These are phyloP conservation scores for Usnea hakonensis DNA, from an alignment of 495 filamentous ascomycete species.

Conservation along the genomic window DNA sequence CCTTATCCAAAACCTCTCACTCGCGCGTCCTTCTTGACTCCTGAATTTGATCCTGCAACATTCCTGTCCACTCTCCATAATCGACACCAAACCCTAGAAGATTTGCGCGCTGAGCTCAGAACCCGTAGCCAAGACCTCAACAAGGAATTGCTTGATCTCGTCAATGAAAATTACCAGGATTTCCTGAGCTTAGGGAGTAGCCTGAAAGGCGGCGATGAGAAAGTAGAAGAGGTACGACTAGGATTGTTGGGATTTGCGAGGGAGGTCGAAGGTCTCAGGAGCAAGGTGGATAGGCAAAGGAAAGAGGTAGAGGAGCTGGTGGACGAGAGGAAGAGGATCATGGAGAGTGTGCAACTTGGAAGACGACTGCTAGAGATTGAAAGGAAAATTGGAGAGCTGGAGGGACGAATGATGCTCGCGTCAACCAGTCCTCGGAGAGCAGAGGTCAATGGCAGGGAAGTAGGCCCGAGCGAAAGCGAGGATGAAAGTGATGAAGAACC, in stretches of 20 bases:
- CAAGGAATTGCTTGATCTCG: conserved; percentile 81
- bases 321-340: conserved; percentile 45
- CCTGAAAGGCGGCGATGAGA: conserved; percentile 81
- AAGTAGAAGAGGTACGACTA: conserved; percentile 83
- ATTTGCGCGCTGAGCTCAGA: conserved; percentile 78
- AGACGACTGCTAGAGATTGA: conserved; percentile 63
- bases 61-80: conserved; percentile 80
- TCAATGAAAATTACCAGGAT: conserved; percentile 88
- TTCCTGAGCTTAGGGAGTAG: conserved; percentile 77
- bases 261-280: conserved; percentile 57
- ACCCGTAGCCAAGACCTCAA: conserved; percentile 64
- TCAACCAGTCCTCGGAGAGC: conserved; percentile 28
- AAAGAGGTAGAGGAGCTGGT: conserved; percentile 48
- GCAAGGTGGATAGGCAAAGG: conserved; percentile 45
- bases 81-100: conserved; percentile 92
- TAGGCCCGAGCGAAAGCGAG: conserved; percentile 40
- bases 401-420: conserved; percentile 58
- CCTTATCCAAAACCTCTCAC: conserved; percentile 79
- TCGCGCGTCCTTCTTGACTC: conserved; percentile 67
- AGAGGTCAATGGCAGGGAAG: conserved; percentile 9
- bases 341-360: conserved; percentile 48
- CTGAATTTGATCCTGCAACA: conserved; percentile 67
- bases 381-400: conserved; percentile 64
- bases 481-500: conserved; percentile 47
- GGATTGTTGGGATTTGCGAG: conserved; percentile 76